Conservation (phyloP, 192 early-diverging fungal species). For the Chytriomyces confervae region DNA sequence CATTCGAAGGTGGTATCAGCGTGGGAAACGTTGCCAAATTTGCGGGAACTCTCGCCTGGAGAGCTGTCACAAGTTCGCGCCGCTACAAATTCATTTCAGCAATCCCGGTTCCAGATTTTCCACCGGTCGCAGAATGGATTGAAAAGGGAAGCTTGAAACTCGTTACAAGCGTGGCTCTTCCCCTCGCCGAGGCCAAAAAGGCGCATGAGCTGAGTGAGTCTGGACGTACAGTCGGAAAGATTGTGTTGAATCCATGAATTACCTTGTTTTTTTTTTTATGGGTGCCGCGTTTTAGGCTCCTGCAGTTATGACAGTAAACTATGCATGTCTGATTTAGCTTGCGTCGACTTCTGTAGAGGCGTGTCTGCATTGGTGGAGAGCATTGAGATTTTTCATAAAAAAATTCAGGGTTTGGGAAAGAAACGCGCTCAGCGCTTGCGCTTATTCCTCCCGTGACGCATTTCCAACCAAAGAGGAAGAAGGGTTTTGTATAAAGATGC, state of each 20-base stretch:
- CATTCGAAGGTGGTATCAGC: constrained; percentile 5
- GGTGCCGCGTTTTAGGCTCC: too few relatives aligned
- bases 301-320: too few relatives aligned
- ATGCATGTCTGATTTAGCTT: too few relatives aligned
- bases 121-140: constrained; percentile 31
- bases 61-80: background rate
- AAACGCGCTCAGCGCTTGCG: too few relatives aligned
- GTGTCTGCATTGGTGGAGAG: too few relatives aligned
- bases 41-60: constrained; percentile 4
- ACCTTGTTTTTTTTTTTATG: background rate
- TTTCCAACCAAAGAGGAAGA: too few relatives aligned
- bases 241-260: constrained; percentile 29
- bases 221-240: constrained; percentile 35
- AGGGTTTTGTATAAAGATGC: too few relatives aligned
- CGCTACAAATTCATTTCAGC: constrained; percentile 25
- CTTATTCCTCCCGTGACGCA: too few relatives aligned
- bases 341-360: too few relatives aligned
- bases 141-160: constrained; percentile 20
- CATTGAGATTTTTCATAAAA: too few relatives aligned
- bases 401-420: too few relatives aligned
- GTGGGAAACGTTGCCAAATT: background rate
- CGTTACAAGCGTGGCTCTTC: constrained; percentile 2
- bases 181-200: constrained; percentile 20
- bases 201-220: constrained; percentile 34
- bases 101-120: constrained; percentile 21